Base-by-base conservation (phyloP, 306 rosid genomes). In the Nissolia schottii region DNA sequence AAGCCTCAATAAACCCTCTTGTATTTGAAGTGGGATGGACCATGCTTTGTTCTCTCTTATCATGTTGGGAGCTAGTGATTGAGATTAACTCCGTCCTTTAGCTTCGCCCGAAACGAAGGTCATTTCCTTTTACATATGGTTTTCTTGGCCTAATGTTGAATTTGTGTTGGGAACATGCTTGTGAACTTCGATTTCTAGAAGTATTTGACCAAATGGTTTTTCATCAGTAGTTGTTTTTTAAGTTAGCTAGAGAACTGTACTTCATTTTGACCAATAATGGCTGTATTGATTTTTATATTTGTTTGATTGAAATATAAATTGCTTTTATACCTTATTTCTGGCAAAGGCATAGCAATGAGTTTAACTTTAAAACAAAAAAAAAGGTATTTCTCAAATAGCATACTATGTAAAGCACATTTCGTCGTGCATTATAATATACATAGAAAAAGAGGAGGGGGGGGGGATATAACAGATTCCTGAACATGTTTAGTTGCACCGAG, bases 1-100 rank as follows among this genome's bases (percentile, higher is more conserved):
- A 79, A 77, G 79, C 81, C 86, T 73, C 79, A 84, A 87, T 85
- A 92, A n/a, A 92, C 61, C 85, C 77, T 67, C 92, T 83, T 86
- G 86, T 75, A 80, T 79, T 83, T 64, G 85, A 83, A 79, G 84
- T 74, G 78, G 71, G 82, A 80, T 75, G 82, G 70, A 87, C 76
- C 80, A 58, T 65, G 72, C 80, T 19, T 68, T 85, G 58, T 31
- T 7, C 12, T 71, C 72, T 72, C 61, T 58, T 29, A 71, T 62
- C 65, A 35, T 76, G 77, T 48, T 79, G 84, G 79, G 78, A 75
- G 83, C 77, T 31, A 68, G 76, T 62, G 13, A 24, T 57, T 54
- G 29, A 24, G 75, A 49, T n/a, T 45, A 16, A 14, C 32, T 56
- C 55, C 5, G n/a, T 27, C 55, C 5, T 22, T 27, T 68, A 19